Conservation (phyloP, 1,139 yeast species). For the Casaregolazyma suthepensis region DNA sequence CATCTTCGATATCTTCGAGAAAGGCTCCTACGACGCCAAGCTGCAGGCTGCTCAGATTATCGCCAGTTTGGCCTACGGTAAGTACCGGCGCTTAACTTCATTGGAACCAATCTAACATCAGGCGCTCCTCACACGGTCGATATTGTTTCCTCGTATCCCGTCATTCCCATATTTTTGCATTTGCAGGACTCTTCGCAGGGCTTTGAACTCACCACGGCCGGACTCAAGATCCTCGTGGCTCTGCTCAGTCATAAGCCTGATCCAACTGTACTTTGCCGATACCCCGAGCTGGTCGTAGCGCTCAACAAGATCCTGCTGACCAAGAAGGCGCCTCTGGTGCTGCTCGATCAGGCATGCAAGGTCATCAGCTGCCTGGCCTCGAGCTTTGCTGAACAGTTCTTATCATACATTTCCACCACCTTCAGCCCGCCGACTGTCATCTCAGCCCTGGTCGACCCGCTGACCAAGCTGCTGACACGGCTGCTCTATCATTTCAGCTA, state of each 20-base stretch:
- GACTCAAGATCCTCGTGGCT: slow-evolving; percentile 25
- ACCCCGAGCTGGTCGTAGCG: slow-evolving; percentile 21
- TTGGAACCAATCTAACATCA: slow-evolving; percentile 5
- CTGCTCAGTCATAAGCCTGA: slow-evolving; percentile 22
- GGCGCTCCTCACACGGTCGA: slow-evolving; percentile 21
- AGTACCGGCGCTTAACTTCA: slow-evolving; percentile 4
- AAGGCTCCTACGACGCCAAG: slow-evolving; percentile 20
- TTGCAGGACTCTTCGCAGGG: slow-evolving; percentile 14
- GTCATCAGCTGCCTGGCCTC: slow-evolving; percentile 25
- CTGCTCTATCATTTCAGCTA: slow-evolving; percentile 13
- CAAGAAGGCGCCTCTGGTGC: slow-evolving; percentile 13
- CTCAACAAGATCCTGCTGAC: slow-evolving; percentile 17
- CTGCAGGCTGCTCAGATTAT: slow-evolving; percentile 29
- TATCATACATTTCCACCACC: background rate
- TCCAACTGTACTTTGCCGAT: slow-evolving; percentile 18
- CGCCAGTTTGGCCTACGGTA: slow-evolving; percentile 32
- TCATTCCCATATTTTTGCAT: slow-evolving; percentile 19
- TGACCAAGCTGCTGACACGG: slow-evolving; percentile 17
- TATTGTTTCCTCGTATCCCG: slow-evolving; percentile 20
- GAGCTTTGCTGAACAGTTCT: slow-evolving; percentile 10
- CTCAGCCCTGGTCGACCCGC: slow-evolving; percentile 14
- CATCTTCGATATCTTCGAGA: slow-evolving; percentile 23
- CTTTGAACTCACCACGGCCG: slow-evolving; percentile 20
- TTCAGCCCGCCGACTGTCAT: slow-evolving; percentile 3
- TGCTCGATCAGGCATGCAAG: slow-evolving; percentile 22